phyloP scores from a whole-genome alignment of 164 flowering plant species.

The Magnolia officinalis region DNA sequence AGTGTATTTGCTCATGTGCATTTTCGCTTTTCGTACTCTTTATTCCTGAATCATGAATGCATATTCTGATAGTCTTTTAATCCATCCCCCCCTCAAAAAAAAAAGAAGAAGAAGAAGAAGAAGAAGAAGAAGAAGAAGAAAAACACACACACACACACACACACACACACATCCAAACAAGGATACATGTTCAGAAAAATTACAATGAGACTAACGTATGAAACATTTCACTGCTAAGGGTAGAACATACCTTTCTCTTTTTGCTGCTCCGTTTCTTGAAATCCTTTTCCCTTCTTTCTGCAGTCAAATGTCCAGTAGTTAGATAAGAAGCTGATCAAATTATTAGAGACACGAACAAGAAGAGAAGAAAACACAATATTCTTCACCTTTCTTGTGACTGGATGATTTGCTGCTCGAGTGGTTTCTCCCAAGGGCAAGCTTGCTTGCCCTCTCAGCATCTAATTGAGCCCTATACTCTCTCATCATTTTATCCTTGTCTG shows the following conservation, averaged over 20 bases:
- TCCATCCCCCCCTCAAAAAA: too few species aligned
- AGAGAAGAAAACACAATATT: background rate
- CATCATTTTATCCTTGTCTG: slow-evolving; percentile 94
- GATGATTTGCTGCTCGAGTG: slow-evolving; percentile 64
- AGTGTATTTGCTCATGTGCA: too few species aligned
- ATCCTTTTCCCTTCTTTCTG: slow-evolving; percentile 78
- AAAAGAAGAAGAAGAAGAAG: too few species aligned
- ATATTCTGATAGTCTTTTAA: too few species aligned
- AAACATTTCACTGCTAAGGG: background rate
- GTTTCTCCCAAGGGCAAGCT: slow-evolving; percentile 86
- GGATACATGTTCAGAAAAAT: background rate
- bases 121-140: too few species aligned
- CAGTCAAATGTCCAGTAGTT: slow-evolving; percentile 18
- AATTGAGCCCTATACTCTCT: slow-evolving; percentile 92
- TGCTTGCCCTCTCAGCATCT: slow-evolving; percentile 93
- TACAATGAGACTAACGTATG: too few species aligned
- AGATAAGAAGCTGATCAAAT: slow-evolving; percentile 9
- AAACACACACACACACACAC: too few species aligned
- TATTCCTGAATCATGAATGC: too few species aligned
- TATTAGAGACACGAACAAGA: background rate
- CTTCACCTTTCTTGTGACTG: slow-evolving; percentile 57
- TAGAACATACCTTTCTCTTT: slow-evolving; percentile 73
- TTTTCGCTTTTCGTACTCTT: too few species aligned
- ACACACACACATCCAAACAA: background rate
- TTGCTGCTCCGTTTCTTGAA: slow-evolving; percentile 70